Evolutionary conservation across 129 eudicot species (phyloP).

Genomic region (Flaveria robusta): DNA sequence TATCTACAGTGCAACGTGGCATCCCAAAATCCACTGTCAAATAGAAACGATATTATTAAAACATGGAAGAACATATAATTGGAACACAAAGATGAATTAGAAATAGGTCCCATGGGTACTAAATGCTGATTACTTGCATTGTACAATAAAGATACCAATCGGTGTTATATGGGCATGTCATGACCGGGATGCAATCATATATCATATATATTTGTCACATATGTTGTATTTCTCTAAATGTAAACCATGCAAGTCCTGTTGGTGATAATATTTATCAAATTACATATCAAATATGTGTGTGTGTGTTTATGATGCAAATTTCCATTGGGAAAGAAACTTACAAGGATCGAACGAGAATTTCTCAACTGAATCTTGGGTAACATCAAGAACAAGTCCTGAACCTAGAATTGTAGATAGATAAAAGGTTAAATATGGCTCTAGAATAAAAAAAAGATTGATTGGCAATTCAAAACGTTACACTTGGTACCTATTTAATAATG

Average conservation of each 20-base stretch:
- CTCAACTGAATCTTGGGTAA: conserved; percentile 71
- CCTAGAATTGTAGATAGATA: conserved; percentile 41
- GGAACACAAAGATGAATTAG: neutral
- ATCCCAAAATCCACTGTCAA: conserved; percentile 86
- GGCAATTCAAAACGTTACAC: neutral
- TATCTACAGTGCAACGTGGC: conserved; percentile 83
- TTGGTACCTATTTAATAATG: neutral
- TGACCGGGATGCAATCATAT: neutral
- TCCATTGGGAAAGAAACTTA: conserved; percentile 37
- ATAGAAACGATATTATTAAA: neutral
- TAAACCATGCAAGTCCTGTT: neutral
- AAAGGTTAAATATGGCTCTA: neutral
- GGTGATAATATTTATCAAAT: neutral
- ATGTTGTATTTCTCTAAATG: neutral
- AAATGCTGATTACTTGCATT: neutral
- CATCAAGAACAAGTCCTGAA: conserved; percentile 79
- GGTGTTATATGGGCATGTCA: too few species aligned
- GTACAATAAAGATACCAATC: neutral
- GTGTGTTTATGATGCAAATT: neutral
- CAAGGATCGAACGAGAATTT: conserved; percentile 87
- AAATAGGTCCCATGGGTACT: neutral
- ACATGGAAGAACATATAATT: neutral
- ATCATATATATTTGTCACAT: conserved; percentile 8
- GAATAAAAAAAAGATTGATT: neutral
- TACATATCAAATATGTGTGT: neutral